Conservation (phyloP, 2,329 filamentous ascomycete genomes). For the Sporothrix dimorphospora region DNA sequence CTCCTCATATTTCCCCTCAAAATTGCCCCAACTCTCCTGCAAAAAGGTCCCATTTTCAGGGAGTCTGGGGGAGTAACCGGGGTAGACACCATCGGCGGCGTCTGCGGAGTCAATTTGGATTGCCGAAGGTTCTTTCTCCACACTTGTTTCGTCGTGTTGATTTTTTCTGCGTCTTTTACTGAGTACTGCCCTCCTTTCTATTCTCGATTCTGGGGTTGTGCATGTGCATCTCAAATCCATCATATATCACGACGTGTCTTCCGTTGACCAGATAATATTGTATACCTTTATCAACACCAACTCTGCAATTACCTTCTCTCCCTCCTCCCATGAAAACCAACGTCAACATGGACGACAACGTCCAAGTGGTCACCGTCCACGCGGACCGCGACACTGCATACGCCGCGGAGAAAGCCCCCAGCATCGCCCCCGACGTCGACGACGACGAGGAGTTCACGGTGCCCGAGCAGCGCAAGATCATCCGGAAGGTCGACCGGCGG, state of each 20-base stretch:
- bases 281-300: too few species aligned
- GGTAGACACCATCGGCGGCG: neutral
- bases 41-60: neutral
- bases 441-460: constrained; percentile 15
- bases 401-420: neutral
- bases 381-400: neutral
- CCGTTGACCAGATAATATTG: too few species aligned
- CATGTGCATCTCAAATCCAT: neutral
- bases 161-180: neutral
- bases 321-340: neutral
- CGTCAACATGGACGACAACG: neutral
- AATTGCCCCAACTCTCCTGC: neutral
- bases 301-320: neutral
- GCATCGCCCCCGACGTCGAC: neutral
- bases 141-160: neutral
- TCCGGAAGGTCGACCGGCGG: constrained; percentile 5
- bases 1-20: neutral
- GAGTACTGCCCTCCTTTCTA: neutral
- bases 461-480: constrained; percentile 17
- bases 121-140: neutral
- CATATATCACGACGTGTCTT: neutral
- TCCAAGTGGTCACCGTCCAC: neutral
- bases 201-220: neutral
- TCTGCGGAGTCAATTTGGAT: neutral
- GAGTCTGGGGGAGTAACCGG: neutral